Conservation (phyloP, 257 asterid genomes). For the Paulownia fortunei region DNA sequence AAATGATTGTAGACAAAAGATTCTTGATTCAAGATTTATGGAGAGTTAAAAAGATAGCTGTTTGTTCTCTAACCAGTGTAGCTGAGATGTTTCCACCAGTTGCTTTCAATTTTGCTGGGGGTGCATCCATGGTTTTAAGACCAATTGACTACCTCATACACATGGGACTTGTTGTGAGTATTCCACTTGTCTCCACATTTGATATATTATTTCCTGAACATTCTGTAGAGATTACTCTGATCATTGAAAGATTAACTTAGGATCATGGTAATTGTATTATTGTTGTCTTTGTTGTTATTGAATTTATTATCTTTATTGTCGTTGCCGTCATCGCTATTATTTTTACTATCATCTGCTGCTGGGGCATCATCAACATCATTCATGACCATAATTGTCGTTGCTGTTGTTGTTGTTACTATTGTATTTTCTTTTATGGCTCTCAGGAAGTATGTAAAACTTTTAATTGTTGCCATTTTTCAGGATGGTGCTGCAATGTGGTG, state of each 20-base stretch:
- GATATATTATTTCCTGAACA: conserved; percentile 1
- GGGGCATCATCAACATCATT: background rate
- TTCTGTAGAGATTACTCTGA: conserved; percentile 8
- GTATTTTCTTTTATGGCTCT: background rate
- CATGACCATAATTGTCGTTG: background rate
- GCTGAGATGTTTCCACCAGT: too few relatives aligned
- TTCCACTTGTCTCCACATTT: conserved; percentile 17
- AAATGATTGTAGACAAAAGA: too few relatives aligned
- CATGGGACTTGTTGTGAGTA: conserved; percentile 72
- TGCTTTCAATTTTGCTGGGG: too few relatives aligned
- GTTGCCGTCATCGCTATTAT: background rate
- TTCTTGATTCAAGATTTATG: too few relatives aligned
- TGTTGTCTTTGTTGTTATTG: background rate
- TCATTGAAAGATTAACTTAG: background rate
- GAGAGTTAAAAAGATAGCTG: too few relatives aligned
- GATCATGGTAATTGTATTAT: background rate
- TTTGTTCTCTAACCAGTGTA: too few relatives aligned
- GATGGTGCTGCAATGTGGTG: conserved; percentile 89
- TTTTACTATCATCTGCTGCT: background rate
- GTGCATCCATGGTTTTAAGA: too few relatives aligned
- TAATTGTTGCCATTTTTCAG: conserved; percentile 46
- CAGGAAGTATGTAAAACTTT: conserved; percentile 1
- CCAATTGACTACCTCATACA: conserved; percentile 71
- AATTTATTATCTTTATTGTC: background rate
- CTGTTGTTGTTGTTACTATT: background rate